These are phyloP conservation scores for Diaporthe humulicola DNA, from an alignment of 2,329 filamentous ascomycete species.

Conservation along the genomic window DNA sequence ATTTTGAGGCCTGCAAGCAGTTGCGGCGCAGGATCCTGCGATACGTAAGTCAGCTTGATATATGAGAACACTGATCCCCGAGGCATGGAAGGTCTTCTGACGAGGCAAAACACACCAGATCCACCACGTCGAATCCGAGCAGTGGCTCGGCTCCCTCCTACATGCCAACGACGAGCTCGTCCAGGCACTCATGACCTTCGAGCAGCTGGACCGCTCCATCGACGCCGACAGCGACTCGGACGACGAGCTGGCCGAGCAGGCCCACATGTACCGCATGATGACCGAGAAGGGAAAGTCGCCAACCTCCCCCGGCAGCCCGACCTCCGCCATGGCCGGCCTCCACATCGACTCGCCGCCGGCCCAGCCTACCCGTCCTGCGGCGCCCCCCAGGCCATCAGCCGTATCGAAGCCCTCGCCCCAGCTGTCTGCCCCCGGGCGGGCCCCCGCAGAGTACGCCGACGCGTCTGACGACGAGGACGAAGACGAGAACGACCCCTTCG, in stretches of 20 bases:
- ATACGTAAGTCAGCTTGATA: constrained; percentile 68
- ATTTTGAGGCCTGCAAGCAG: constrained; percentile 89
- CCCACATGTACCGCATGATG: constrained; percentile 73
- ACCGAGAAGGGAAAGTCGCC: constrained; percentile 65
- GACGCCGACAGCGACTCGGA: constrained; percentile 81
- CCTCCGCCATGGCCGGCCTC: constrained; percentile 60
- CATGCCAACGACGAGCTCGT: constrained; percentile 98
- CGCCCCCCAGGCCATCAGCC: constrained; percentile 62
- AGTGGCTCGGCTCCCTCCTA: constrained; percentile 91
- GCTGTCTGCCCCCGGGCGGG: constrained; percentile 57
- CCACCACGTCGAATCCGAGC: constrained; percentile 89
- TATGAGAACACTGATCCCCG: neutral
- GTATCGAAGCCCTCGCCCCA: constrained; percentile 65
- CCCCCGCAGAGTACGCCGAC: constrained; percentile 68
- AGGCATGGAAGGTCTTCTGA: neutral
- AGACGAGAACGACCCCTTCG: constrained; percentile 91
- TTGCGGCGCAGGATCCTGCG: constrained; percentile 87
- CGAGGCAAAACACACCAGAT: constrained; percentile 64
- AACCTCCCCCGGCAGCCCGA: constrained; percentile 56
- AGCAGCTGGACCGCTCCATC: constrained; percentile 90
- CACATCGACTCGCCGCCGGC: constrained; percentile 54
- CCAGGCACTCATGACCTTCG: constrained; percentile 91
- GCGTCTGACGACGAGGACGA: constrained; percentile 67
- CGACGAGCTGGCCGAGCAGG: constrained; percentile 76
- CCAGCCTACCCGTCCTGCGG: constrained; percentile 55